Base-by-base conservation (phyloP, 139 green algal genomes). In the Monoraphidium neglectum region DNA sequence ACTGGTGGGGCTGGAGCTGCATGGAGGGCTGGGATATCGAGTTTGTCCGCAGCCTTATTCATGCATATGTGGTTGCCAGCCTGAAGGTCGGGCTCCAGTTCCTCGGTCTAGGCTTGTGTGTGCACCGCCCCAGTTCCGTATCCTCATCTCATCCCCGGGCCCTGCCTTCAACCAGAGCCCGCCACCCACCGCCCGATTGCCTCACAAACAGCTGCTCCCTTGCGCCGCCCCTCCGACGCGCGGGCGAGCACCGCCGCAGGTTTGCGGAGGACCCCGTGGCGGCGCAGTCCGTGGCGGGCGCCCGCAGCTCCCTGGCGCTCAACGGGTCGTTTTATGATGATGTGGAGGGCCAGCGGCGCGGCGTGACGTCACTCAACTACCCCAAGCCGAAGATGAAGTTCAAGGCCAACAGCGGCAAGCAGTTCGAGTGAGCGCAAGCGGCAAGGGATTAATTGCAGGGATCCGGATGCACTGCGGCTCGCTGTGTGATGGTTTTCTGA, bases 331-430 rank as follows among this genome's bases (percentile, higher is more conserved):
- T 93, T 40, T 94, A 94, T 64, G 91, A 95, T 68, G 88, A 85
- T 74, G 63, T 92, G 16, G 53, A 79, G 13, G 66, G 54, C 6
- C 49, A 77, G 16, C 77, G 88, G 37, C 72, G 90, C 0, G 91
- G 91, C 1, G 65, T 91, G 1, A 92, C 87, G 10, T 73, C 88
- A 15, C 72, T 94, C 10, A 59, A 70, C 24, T 97, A 89, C 86
- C 82, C 87, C 35, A 97, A 97, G 74, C 90, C 87, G 13, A 97
- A 97, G 74, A 80, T 97, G 56, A 91, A 92, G 61, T 85, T 96
- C 21, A 56, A 75, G 13, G 62, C 62, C 4, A 70, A 67, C 5
- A n/a, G 57, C 15, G 70, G 37, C 3, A 59, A 30, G 1, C 28
- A 47, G 40, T 68, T 16, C 1, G 36, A 18, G 54, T 18, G n/a